phyloP scores from a whole-genome alignment of 2,329 filamentous ascomycete genomes.

The Aschersonia sp. region DNA sequence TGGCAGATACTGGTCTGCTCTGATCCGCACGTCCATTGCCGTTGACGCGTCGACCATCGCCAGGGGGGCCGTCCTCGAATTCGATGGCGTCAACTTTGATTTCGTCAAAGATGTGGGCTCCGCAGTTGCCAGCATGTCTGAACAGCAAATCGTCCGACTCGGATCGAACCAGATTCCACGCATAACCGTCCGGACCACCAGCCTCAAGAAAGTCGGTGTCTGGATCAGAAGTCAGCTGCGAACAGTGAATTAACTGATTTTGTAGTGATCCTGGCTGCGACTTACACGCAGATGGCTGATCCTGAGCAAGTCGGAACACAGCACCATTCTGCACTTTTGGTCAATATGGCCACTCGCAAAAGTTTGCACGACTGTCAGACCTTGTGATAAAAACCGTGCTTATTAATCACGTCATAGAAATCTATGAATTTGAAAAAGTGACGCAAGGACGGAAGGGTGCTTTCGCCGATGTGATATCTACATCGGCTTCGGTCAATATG shows the following conservation, averaged over 20 bases:
- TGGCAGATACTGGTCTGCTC: slow-evolving; percentile 20
- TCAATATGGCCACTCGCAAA: neutral
- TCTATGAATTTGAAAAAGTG: slow-evolving; percentile 30
- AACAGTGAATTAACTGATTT: neutral
- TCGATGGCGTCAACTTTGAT: slow-evolving; percentile 19
- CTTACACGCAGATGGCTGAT: slow-evolving; percentile 17
- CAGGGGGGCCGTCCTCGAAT: slow-evolving; percentile 9
- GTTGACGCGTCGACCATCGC: neutral
- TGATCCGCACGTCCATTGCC: slow-evolving; percentile 4
- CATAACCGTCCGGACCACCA: slow-evolving; percentile 20
- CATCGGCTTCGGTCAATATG: neutral
- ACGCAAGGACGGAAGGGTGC: slow-evolving; percentile 22
- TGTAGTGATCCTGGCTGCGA: neutral
- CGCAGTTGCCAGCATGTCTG: slow-evolving; percentile 21
- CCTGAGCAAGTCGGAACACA: slow-evolving; percentile 21
- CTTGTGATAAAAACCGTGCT: slow-evolving; percentile 26
- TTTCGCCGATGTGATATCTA: slow-evolving; percentile 23
- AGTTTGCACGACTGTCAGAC: slow-evolving; percentile 5
- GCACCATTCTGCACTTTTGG: slow-evolving; percentile 13
- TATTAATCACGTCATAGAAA: slow-evolving; percentile 21
- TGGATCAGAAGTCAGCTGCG: slow-evolving; percentile 4
- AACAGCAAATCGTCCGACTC: slow-evolving; percentile 30
- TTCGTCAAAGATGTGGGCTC: slow-evolving; percentile 25
- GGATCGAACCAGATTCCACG: slow-evolving; percentile 32
- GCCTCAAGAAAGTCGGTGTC: slow-evolving; percentile 27